These are phyloP conservation scores for Mortierella sp. DNA, from an alignment of 371 early-diverging fungal genomes.

Conservation along the genomic window DNA sequence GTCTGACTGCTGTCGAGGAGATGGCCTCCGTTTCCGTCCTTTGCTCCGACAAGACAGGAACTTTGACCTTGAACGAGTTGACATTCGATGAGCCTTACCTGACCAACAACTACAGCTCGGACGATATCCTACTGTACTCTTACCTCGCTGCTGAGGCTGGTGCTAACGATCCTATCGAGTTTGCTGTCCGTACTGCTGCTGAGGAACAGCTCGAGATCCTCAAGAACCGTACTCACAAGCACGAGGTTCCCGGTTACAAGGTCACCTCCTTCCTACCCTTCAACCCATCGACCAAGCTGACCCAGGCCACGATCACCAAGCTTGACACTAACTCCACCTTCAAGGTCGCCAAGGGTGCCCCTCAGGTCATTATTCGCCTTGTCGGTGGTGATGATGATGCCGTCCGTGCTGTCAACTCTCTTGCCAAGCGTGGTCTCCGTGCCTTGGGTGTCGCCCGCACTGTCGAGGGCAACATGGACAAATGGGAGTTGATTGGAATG, in stretches of 20 bases:
- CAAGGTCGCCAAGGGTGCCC: conserved; percentile 94
- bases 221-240: conserved; percentile 61
- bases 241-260: conserved; percentile 87
- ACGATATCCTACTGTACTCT: conserved; percentile 87
- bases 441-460: conserved; percentile 93
- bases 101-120: conserved; percentile 72
- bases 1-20: conserved; percentile 95
- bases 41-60: conserved; percentile 98
- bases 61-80: conserved; percentile 92
- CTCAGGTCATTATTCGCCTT: conserved; percentile 89
- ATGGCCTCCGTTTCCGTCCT: conserved; percentile 94
- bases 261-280: conserved; percentile 90
- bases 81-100: conserved; percentile 92
- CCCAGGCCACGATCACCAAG: conserved; percentile 87
- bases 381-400: conserved; percentile 85
- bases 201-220: conserved; percentile 79
- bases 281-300: conserved; percentile 91
- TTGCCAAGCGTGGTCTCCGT: conserved; percentile 90
- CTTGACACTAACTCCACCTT: conserved; percentile 73
- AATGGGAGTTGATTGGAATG: conserved; percentile 78
- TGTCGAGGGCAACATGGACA: conserved; percentile 70
- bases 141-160: conserved; percentile 92
- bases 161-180: conserved; percentile 93
- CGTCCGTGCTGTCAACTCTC: conserved; percentile 78
- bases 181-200: conserved; percentile 87